These are phyloP conservation scores for Allantophomopsis lycopodina DNA, from an alignment of 2,329 filamentous ascomycete species.

Conservation along the genomic window DNA sequence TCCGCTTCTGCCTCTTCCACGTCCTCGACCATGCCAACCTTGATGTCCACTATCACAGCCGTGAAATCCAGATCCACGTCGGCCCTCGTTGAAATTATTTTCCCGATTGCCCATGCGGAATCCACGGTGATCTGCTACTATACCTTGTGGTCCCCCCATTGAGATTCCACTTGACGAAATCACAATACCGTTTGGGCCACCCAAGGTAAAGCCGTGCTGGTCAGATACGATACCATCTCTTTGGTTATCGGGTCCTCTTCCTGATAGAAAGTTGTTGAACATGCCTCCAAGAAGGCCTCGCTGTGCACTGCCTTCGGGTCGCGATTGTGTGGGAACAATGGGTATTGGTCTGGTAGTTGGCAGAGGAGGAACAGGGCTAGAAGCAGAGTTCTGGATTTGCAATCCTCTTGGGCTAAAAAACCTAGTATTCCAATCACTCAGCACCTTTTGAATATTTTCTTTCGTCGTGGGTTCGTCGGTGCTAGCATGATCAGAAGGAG, in stretches of 20 bases:
- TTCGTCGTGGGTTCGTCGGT: constrained; percentile 7
- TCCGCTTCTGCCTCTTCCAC: constrained; percentile 1
- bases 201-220: not conserved
- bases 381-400: constrained; percentile 16
- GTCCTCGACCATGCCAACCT: not conserved
- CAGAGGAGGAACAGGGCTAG: constrained; percentile 20
- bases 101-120: not conserved
- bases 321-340: not conserved
- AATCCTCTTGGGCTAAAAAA: constrained; percentile 40
- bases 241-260: not conserved
- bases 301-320: not conserved
- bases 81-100: not conserved
- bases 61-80: not conserved
- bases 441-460: constrained; percentile 23
- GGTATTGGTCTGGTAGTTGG: constrained; percentile 27
- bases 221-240: not conserved
- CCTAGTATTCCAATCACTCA: constrained; percentile 40
- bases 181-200: not conserved
- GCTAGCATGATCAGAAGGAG: constrained; percentile 3
- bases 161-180: constrained; percentile 2
- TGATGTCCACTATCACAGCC: not conserved
- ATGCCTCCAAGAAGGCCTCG: not conserved
- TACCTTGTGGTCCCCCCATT: not conserved
- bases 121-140: not conserved
- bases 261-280: not conserved